Conservation (phyloP, 2,329 filamentous ascomycete genomes). For the Dactylellina cionopaga region DNA sequence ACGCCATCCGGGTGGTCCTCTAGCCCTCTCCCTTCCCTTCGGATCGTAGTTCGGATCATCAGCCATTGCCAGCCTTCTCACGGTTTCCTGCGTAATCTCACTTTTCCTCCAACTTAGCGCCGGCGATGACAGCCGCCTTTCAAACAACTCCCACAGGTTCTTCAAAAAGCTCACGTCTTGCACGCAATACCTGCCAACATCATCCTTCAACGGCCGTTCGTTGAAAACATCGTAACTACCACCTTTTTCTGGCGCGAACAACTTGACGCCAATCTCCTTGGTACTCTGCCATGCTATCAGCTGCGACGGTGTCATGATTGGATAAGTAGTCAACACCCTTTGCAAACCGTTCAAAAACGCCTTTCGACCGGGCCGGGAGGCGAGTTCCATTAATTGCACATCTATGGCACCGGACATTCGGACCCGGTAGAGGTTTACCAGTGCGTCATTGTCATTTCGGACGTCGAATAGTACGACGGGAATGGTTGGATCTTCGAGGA, state of each 20-base stretch:
- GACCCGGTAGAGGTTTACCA: slow-evolving; percentile 65
- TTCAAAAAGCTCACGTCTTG: slow-evolving; percentile 64
- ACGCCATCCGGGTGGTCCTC: slow-evolving; percentile 54
- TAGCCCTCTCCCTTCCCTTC: slow-evolving; percentile 58
- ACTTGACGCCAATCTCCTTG: slow-evolving; percentile 60
- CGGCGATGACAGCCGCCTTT: slow-evolving; percentile 26
- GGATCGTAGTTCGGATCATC: slow-evolving; percentile 57
- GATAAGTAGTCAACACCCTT: slow-evolving; percentile 60
- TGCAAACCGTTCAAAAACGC: slow-evolving; percentile 59
- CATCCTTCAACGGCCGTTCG: slow-evolving; percentile 61
- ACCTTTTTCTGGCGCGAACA: slow-evolving; percentile 63
- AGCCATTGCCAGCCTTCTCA: slow-evolving; percentile 58
- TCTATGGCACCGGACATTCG: slow-evolving; percentile 64
- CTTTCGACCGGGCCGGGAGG: slow-evolving; percentile 53
- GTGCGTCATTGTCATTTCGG: slow-evolving; percentile 69
- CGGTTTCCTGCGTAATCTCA: slow-evolving; percentile 57
- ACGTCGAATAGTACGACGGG: slow-evolving; percentile 70
- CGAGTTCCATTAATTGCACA: slow-evolving; percentile 69
- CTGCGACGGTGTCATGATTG: slow-evolving; percentile 38
- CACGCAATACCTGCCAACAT: slow-evolving; percentile 63
- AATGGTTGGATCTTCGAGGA: slow-evolving; percentile 63
- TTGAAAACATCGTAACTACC: slow-evolving; percentile 65
- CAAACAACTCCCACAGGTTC: slow-evolving; percentile 58
- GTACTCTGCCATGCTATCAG: slow-evolving; percentile 56
- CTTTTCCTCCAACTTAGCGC: slow-evolving; percentile 51